Conservation (phyloP, 169 alveolate genomes). For the Babesia divergens region DNA sequence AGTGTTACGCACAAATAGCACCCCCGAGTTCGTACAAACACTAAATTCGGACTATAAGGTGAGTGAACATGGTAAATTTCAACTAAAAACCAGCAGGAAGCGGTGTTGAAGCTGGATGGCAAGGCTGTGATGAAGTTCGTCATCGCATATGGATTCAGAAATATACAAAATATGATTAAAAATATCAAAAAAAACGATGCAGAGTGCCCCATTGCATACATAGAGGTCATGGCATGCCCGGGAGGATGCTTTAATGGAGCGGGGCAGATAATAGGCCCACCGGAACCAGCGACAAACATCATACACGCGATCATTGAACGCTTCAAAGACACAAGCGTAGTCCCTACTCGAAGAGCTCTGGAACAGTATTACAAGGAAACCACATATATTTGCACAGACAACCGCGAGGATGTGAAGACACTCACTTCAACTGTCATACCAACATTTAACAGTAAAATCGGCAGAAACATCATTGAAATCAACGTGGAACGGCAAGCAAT, state of each 20-base stretch:
- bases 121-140: constrained; percentile 29
- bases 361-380: neutral
- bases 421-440: constrained; percentile 12
- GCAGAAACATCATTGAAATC: neutral
- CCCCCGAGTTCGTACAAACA: constrained; percentile 19
- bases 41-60: constrained; percentile 47
- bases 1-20: neutral
- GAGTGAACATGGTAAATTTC: neutral
- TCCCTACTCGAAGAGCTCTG: neutral
- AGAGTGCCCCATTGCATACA: constrained; percentile 47
- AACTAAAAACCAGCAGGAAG: neutral
- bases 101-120: constrained; percentile 4
- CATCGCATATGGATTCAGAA: constrained; percentile 60
- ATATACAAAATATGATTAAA: constrained; percentile 39
- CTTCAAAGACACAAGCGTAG: neutral
- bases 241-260: constrained; percentile 93
- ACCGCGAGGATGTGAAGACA: constrained; percentile 1
- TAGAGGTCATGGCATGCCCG: constrained; percentile 94
- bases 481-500: neutral
- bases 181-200: constrained; percentile 8
- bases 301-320: neutral
- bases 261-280: constrained; percentile 73
- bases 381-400: neutral
- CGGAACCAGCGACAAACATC: neutral
- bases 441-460: neutral